Evolutionary conservation across 768 basidiomycete species (phyloP).

Genomic region (Hydnum rufescens): DNA sequence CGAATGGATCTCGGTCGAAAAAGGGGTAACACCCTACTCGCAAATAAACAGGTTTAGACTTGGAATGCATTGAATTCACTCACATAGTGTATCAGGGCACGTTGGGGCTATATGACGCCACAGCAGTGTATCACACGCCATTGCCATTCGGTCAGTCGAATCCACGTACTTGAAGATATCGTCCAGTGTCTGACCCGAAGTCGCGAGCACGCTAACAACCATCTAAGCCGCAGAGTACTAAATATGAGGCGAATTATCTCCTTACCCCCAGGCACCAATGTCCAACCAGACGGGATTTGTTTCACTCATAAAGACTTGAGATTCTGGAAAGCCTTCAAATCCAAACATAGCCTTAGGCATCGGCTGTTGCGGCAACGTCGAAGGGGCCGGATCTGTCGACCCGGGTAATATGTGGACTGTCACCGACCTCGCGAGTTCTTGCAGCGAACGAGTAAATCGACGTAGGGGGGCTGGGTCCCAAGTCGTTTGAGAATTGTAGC

Average conservation of each 20-base stretch:
- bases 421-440: conserved; percentile 55
- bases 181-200: conserved; percentile 82
- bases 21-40: conserved; percentile 77
- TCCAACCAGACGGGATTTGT: conserved; percentile 83
- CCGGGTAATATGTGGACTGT: conserved; percentile 84
- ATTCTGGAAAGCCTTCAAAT: conserved; percentile 16
- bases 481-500: conserved; percentile 13
- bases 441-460: conserved; percentile 41
- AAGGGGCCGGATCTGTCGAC: conserved; percentile 67
- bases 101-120: conserved; percentile 99
- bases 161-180: conserved; percentile 88
- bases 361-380: conserved; percentile 82
- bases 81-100: conserved; percentile 85
- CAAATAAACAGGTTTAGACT: not conserved
- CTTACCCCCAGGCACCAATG: conserved; percentile 26
- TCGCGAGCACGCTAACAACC: conserved; percentile 57
- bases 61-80: conserved; percentile 9
- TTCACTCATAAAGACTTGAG: conserved; percentile 49
- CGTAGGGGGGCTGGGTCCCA: conserved; percentile 4
- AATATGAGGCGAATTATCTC: not conserved
- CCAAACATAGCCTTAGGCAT: conserved; percentile 87
- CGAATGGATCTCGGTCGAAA: conserved; percentile 70
- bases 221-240: not conserved
- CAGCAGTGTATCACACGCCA: conserved; percentile 59
- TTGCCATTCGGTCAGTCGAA: conserved; percentile 40